phyloP scores from a whole-genome alignment of 169 alveolate species.

The Pseudocohnilembus persalinus region DNA sequence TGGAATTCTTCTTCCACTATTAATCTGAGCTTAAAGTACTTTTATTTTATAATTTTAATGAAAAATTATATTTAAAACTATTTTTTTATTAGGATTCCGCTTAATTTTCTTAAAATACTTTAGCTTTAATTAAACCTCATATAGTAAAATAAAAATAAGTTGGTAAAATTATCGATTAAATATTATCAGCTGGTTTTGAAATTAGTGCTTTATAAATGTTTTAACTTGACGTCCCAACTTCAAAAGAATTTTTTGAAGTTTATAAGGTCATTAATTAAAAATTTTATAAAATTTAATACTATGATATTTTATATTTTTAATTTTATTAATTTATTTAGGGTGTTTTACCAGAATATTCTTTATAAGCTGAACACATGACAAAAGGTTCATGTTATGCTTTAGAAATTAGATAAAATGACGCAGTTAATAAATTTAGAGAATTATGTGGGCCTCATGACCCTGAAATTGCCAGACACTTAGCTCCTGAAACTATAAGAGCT shows the following conservation, averaged over 20 bases:
- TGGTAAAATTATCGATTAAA: constrained; percentile 81
- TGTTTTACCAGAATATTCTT: constrained; percentile 77
- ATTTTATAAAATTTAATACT: neutral
- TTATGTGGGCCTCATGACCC: constrained; percentile 91
- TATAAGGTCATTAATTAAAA: constrained; percentile 68
- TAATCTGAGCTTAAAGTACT: constrained; percentile 51
- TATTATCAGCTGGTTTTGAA: constrained; percentile 85
- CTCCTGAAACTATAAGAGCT: constrained; percentile 91
- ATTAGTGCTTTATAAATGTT: constrained; percentile 84
- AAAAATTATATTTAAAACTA: too few relatives aligned
- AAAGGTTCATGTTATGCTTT: constrained; percentile 87
- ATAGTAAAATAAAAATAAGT: constrained; percentile 63
- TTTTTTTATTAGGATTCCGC: constrained; percentile 29
- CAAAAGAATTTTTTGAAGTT: constrained; percentile 90
- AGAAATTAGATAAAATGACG: constrained; percentile 88
- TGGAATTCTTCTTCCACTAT: constrained; percentile 69
- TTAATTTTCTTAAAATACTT: constrained; percentile 77
- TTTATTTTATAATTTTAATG: neutral
- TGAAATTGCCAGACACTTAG: constrained; percentile 79
- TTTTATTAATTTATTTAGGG: too few relatives aligned
- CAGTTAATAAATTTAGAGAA: constrained; percentile 77
- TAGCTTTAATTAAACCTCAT: constrained; percentile 87
- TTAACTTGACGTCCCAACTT: constrained; percentile 78
- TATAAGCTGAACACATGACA: constrained; percentile 85
- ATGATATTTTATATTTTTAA: neutral